Evolutionary conservation across 2,329 filamentous ascomycete species (phyloP), one percentile per base, ranked within the genome.

Genomic region (Leptographium wingfieldii): DNA sequence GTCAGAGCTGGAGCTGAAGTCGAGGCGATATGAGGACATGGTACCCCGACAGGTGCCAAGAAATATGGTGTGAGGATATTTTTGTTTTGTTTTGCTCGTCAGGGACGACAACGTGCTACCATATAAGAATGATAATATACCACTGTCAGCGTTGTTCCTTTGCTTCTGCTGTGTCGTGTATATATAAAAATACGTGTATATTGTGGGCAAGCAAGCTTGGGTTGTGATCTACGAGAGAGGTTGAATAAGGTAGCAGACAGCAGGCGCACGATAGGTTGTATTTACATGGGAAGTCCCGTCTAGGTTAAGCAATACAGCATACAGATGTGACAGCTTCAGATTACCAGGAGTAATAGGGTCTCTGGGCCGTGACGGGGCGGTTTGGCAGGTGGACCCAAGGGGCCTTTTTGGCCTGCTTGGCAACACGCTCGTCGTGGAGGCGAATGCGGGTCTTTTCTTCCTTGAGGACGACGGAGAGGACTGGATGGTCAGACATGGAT

Each of bases 311-410:
- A 29, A 27, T n/a, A 19, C 19, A 46, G 43, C 43, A 46, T n/a
- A n/a, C 43, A 22, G 43, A 46, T 46, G 19, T 9, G 19, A 19
- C 43, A 19, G 43, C 43, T 46, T 46, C 3, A 19, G 22, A 68
- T 66, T 86, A 97, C 92, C 92, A 99, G 63, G 88, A 84, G 73
- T 95, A 95, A 72, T 94, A 95, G 69, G 90, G 92, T 67, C 88
- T 82, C 76, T 96, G 92, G 43, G 85, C 85, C 63, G 86, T 86
- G 59, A 99, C 80, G 7, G 87, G 88, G 63, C 92, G 84, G 72
- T 96, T 90, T 9, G 92, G 92, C 58, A 97, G 76, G 67, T 92
- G 90, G 14, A 88, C 82, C 92, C 92, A 96, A 19, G 92, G 84
- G 64, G 89, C 88, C 63, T 85, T 81, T 68, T 85, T 85, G 59